phyloP scores from a whole-genome alignment of 1,284 basidiomycete species.

The Heterobasidion occidentale region DNA sequence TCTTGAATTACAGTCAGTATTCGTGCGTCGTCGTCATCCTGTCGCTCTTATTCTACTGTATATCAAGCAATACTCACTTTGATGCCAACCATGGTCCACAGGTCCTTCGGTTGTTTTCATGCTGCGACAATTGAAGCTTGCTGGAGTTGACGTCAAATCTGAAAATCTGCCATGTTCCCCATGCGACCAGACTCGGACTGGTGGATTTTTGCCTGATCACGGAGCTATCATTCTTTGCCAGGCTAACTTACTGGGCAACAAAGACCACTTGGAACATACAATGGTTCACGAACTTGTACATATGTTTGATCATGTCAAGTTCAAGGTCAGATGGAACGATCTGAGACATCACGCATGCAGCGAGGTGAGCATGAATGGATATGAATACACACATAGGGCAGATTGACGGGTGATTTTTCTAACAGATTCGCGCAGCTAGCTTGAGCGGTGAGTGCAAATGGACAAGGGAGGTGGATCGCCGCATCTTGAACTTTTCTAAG shows the following conservation, averaged over 20 bases:
- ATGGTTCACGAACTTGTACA: constrained; percentile 94
- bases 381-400: constrained; percentile 1
- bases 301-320: constrained; percentile 92
- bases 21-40: constrained; percentile 11
- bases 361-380: constrained; percentile 54
- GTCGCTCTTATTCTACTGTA: constrained; percentile 1
- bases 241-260: constrained; percentile 65
- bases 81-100: constrained; percentile 20
- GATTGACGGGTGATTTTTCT: neutral
- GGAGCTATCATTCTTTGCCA: constrained; percentile 81
- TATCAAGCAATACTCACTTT: constrained; percentile 1
- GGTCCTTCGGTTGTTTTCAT: constrained; percentile 85
- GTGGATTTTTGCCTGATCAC: constrained; percentile 75
- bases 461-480: constrained; percentile 73
- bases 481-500: constrained; percentile 76
- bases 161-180: constrained; percentile 77
- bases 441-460: constrained; percentile 90
- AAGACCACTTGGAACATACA: constrained; percentile 89
- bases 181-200: constrained; percentile 67
- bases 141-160: constrained; percentile 58
- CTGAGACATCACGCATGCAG: constrained; percentile 92
- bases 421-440: constrained; percentile 88
- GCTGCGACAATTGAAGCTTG: constrained; percentile 76
- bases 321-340: constrained; percentile 89
- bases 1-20: constrained; percentile 45